Percentiles rank a stretch among this genome's conserved stretches.
phyloP scores from a whole-genome alignment of 176 grass and related monocot species.

The Aegilops sharonensis region DNA sequence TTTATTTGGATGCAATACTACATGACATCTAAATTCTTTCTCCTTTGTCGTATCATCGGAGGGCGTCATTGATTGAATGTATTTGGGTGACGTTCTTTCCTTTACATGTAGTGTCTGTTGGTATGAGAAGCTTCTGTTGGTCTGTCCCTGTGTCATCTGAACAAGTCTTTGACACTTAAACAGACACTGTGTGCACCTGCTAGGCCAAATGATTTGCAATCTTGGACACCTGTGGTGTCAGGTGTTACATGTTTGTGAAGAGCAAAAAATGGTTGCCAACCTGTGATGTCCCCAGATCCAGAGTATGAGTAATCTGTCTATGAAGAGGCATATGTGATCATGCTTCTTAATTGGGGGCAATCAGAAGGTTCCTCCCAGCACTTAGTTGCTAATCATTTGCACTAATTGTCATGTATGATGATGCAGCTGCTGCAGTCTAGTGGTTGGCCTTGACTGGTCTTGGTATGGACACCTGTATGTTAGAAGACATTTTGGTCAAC shows the following conservation, averaged over 20 bases:
- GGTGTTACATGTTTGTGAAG: neutral
- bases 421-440: too few relatives aligned
- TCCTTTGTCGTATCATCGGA: slow-evolving; percentile 8
- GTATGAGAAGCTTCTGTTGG: slow-evolving; percentile 34
- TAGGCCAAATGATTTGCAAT: slow-evolving; percentile 1
- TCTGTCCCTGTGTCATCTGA: slow-evolving; percentile 15
- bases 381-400: too few relatives aligned
- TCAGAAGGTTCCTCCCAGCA: too few relatives aligned
- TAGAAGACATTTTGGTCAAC: too few relatives aligned
- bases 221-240: slow-evolving; percentile 22
- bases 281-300: slow-evolving; percentile 26
- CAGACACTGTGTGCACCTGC: slow-evolving; percentile 7
- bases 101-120: slow-evolving; percentile 32
- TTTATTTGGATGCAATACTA: neutral
- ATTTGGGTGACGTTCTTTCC: neutral
- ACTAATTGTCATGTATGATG: too few relatives aligned
- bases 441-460: too few relatives aligned
- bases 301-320: neutral
- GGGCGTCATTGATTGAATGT: neutral
- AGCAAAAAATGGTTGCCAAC: slow-evolving; percentile 26
- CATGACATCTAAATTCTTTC: slow-evolving; percentile 41
- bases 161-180: slow-evolving; percentile 32
- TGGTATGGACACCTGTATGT: too few relatives aligned
- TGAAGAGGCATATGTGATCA: neutral
- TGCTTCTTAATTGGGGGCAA: neutral